phyloP scores from a whole-genome alignment of 2,329 filamentous ascomycete species.

The Epichloe sp. region DNA sequence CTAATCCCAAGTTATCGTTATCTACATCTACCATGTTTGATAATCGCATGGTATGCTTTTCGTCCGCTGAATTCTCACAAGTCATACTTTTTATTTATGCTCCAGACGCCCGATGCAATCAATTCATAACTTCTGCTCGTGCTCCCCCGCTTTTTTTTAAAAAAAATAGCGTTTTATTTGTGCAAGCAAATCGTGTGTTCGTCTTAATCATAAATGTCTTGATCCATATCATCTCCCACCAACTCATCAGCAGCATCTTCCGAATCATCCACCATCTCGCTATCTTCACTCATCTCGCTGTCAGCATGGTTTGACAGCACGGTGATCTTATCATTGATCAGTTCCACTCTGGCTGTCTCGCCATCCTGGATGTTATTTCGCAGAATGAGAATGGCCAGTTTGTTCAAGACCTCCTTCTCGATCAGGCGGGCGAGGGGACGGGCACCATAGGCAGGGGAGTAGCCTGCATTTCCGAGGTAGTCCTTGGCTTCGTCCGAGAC shows the following conservation, averaged over 20 bases:
- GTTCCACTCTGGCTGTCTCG: conserved; percentile 65
- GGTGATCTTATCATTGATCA: conserved; percentile 66
- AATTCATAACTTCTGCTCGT: not conserved
- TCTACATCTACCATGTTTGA: too few relatives aligned
- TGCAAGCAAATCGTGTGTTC: not conserved
- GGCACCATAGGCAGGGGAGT: conserved; percentile 91
- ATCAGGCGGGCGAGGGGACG: conserved; percentile 80
- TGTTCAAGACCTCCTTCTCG: conserved; percentile 94
- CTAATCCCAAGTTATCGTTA: too few relatives aligned
- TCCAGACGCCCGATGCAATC: not conserved
- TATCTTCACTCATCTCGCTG: conserved; percentile 48
- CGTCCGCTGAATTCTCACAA: too few relatives aligned
- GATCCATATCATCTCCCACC: conserved; percentile 45
- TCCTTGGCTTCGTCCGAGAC: conserved; percentile 79
- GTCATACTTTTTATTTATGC: not conserved
- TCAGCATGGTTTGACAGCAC: conserved; percentile 72
- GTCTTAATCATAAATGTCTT: conserved; percentile 36
- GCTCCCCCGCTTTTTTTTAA: not conserved
- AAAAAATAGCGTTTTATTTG: too few relatives aligned
- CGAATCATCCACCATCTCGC: conserved; percentile 60
- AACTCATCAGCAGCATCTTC: conserved; percentile 62
- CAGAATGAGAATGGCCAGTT: conserved; percentile 80
- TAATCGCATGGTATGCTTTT: too few relatives aligned
- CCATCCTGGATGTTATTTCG: conserved; percentile 75
- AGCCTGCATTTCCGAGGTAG: conserved; percentile 81